Evolutionary conservation across 2,329 filamentous ascomycete genomes (phyloP).

Genomic region (Colletotrichum siamense): DNA sequence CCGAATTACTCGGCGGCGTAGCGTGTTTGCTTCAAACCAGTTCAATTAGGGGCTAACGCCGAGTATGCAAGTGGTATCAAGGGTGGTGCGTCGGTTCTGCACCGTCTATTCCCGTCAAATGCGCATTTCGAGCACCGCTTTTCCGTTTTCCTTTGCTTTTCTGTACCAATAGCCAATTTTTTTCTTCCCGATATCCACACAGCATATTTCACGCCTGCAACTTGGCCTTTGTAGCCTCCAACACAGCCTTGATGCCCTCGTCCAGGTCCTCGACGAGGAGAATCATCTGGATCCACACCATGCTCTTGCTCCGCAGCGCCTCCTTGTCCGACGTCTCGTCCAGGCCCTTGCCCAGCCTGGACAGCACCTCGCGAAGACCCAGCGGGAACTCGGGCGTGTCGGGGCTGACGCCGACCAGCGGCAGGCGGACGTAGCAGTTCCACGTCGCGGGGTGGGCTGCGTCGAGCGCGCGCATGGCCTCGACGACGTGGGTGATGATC

Average conservation of each 20-base stretch:
- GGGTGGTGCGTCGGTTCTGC: background rate
- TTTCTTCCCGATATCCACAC: background rate
- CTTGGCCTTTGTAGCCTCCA: conserved; percentile 55
- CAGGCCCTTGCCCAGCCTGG: conserved; percentile 60
- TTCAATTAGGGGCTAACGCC: conserved; percentile 5
- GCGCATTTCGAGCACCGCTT: conserved; percentile 1
- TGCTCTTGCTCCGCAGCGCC: conserved; percentile 53
- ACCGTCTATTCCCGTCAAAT: conserved; percentile 9
- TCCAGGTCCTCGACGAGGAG: conserved; percentile 57
- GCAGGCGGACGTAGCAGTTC: conserved; percentile 74
- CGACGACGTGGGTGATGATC: conserved; percentile 77
- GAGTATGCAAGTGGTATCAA: conserved; percentile 20
- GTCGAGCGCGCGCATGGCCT: conserved; percentile 63
- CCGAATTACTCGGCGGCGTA: conserved; percentile 11
- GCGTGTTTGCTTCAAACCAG: background rate
- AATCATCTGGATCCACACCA: conserved; percentile 60
- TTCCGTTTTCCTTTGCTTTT: background rate
- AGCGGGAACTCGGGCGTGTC: conserved; percentile 75
- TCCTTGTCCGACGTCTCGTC: conserved; percentile 50
- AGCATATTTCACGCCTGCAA: conserved; percentile 25
- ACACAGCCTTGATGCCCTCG: conserved; percentile 57
- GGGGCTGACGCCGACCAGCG: conserved; percentile 69
- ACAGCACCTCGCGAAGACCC: conserved; percentile 70
- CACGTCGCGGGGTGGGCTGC: conserved; percentile 68
- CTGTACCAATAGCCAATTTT: background rate